Base-by-base conservation (phyloP, 2,329 filamentous ascomycete species). In the Triangularia verruculosa region DNA sequence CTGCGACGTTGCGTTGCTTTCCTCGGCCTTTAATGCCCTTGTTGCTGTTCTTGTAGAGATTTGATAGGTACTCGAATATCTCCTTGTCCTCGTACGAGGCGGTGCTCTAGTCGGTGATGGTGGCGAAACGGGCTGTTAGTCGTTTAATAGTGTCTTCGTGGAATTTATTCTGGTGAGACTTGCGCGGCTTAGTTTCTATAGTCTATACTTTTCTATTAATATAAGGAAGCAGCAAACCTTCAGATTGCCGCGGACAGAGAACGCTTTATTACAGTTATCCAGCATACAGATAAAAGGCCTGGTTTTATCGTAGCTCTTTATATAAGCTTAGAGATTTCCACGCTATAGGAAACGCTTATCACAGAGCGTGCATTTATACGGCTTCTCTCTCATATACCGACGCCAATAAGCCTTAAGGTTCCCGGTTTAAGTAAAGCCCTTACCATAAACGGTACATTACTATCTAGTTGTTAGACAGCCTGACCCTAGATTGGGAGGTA, bases 21-120 rank as follows among this genome's bases (percentile, higher is more conserved):
- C 95, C 95, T 54, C 95, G 88, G 11, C 95, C 95, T 78, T 97
- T 98, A 81, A 98, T 97, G 1, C 95, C 95, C 77, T 97, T 97
- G 83, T 98, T 98, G 78, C 90, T 93, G 78, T 98, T 96, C 81
- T 96, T 97, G 83, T 97, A 97, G n/a, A 97, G 82, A 0, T 83
- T 83, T 3, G 88, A 85, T 73, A 98, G 95, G 78, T 97, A 96
- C 69, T 90, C 86, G 80, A 90, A 92, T 57, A 97, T 81, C 64
- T 92, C 89, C 66, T 86, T 88, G 71, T 97, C 92, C 4, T 78
- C 76, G 39, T 88, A 82, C 0, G 84, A 80, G n/a, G 93, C 86
- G 4, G 81, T 78, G 39, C 89, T 85, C n/a, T 81, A 82, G 60
- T 88, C 83, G 34, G 79, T 77, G 63, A 88, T 80, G 39, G 82